Conservation (phyloP, 176 grass and related monocot species). For the Phyllostachys edulis region DNA sequence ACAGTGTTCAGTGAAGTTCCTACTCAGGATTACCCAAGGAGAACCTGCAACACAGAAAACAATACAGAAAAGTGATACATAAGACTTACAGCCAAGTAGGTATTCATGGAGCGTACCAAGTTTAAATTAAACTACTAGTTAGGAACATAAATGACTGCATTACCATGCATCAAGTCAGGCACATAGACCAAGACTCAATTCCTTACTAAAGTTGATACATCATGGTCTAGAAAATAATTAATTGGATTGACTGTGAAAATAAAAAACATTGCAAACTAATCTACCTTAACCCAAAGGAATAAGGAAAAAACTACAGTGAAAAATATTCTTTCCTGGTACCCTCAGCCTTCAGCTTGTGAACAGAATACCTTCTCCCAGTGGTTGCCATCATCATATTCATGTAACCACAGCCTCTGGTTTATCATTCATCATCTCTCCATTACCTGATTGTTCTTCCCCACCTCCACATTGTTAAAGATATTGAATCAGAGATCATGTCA, state of each 20-base stretch:
- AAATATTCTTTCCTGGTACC: background rate
- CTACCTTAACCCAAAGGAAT: background rate
- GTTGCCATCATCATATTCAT: background rate
- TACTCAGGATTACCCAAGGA: slow-evolving; percentile 80
- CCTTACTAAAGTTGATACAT: background rate
- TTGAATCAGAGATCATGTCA: no score
- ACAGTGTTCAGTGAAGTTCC: slow-evolving; percentile 63
- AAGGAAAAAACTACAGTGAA: background rate
- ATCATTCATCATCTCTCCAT: background rate
- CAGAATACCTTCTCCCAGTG: background rate
- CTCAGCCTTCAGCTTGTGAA: background rate
- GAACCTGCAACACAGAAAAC: slow-evolving; percentile 49
- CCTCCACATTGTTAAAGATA: background rate
- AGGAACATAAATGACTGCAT: background rate
- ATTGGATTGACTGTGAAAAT: background rate
- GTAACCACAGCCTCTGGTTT: background rate
- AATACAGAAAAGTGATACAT: background rate
- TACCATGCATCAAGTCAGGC: background rate
- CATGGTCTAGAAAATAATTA: background rate
- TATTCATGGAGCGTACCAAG: background rate
- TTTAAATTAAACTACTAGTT: background rate
- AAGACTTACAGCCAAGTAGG: no score
- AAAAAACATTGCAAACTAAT: background rate
- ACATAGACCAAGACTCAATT: background rate
- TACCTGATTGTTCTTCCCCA: background rate